Conservation (phyloP, 1,284 basidiomycete genomes). For the Cryptococcus depauperatus region DNA sequence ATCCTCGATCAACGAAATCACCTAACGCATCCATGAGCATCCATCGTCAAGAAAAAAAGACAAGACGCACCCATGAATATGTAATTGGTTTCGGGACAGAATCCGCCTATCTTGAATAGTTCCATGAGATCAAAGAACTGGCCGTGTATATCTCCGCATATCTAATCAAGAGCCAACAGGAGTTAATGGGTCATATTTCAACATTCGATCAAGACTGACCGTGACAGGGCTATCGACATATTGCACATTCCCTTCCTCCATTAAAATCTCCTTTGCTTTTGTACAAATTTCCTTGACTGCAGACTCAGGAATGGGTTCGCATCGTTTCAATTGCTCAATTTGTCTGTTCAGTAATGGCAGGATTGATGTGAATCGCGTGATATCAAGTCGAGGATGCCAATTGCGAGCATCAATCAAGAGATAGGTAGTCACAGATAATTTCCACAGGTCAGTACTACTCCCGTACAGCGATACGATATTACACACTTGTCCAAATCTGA, state of each 20-base stretch:
- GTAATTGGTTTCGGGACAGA: constrained; percentile 93
- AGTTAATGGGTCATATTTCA: not conserved
- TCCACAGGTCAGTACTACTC: not conserved
- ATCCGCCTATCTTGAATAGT: constrained; percentile 89
- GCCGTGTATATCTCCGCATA: constrained; percentile 98
- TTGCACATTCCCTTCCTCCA: constrained; percentile 97
- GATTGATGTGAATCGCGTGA: not conserved
- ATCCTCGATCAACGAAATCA: constrained; percentile 94
- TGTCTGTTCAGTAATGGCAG: constrained; percentile 46
- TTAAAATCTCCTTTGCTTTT: constrained; percentile 89
- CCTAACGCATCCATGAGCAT: constrained; percentile 46
- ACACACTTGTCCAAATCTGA: constrained; percentile 18
- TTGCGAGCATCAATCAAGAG: not conserved
- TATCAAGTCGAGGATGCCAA: not conserved
- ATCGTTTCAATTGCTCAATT: constrained; percentile 80
- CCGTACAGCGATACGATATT: not conserved
- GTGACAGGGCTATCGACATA: constrained; percentile 94
- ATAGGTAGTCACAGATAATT: not conserved
- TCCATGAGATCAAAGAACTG: constrained; percentile 98
- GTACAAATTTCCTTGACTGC: constrained; percentile 87
- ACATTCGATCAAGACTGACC: constrained; percentile 49
- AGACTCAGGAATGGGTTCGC: constrained; percentile 86
- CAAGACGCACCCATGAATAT: constrained; percentile 84
- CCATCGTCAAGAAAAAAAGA: not conserved
- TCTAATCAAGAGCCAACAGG: constrained; percentile 52